Conservation (phyloP, 495 filamentous ascomycete species). For the Venustampulla echinocandica region DNA sequence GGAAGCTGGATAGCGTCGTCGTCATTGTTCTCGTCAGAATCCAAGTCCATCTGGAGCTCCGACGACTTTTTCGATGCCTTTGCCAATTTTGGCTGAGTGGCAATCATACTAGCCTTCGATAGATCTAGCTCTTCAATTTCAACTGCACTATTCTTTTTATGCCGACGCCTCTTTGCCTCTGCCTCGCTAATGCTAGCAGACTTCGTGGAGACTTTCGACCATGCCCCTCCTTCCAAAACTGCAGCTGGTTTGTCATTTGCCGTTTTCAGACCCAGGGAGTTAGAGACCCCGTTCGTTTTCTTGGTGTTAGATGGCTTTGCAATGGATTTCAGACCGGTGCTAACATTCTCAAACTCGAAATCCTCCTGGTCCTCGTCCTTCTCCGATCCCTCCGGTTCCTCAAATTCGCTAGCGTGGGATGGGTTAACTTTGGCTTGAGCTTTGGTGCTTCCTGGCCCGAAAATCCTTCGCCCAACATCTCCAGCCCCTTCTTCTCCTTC, state of each 20-base stretch:
- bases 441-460: slow-evolving; percentile 39
- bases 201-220: slow-evolving; percentile 27
- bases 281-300: not conserved
- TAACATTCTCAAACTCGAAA: slow-evolving; percentile 19
- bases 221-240: slow-evolving; percentile 24
- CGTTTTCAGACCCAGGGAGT: not conserved
- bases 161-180: slow-evolving; percentile 22
- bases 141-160: slow-evolving; percentile 25
- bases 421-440: slow-evolving; percentile 6
- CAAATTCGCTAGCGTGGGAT: slow-evolving; percentile 41
- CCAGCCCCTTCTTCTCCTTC: slow-evolving; percentile 46
- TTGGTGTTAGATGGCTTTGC: slow-evolving; percentile 2
- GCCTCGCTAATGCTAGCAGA: slow-evolving; percentile 11
- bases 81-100: slow-evolving; percentile 22
- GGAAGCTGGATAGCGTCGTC: slow-evolving; percentile 40
- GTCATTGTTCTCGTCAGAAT: slow-evolving; percentile 37
- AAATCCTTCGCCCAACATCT: slow-evolving; percentile 56
- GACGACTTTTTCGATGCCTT: slow-evolving; percentile 14
- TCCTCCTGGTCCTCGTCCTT: slow-evolving; percentile 11
- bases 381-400: slow-evolving; percentile 37
- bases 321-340: not conserved
- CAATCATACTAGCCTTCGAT: slow-evolving; percentile 28
- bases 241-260: not conserved
- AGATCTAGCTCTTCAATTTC: slow-evolving; percentile 32
- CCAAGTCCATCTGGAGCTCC: slow-evolving; percentile 32